Percentiles rank a stretch among this genome's conserved stretches.
These are phyloP conservation scores for Candolleomyces aberdarensis DNA, from an alignment of 768 basidiomycete species.

Conservation along the genomic window DNA sequence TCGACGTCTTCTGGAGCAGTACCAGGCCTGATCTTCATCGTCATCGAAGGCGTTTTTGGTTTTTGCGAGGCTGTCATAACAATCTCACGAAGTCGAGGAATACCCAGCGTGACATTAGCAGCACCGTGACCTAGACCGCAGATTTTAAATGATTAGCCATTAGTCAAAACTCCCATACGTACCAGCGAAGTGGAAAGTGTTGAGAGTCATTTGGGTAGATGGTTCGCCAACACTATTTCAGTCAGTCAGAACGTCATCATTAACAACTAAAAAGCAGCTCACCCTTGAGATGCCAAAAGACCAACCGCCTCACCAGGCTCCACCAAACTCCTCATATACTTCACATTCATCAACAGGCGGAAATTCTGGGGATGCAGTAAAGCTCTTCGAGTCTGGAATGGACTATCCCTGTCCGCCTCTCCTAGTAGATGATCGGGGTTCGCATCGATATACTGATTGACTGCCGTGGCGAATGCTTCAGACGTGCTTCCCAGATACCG, in stretches of 20 bases:
- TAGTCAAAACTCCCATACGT: conserved; percentile 9
- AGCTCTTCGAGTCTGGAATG: conserved; percentile 41
- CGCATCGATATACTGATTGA: conserved; percentile 74
- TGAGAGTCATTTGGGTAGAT: conserved; percentile 99
- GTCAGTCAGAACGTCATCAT: not conserved
- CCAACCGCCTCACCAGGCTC: conserved; percentile 99
- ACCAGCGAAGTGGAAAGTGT: conserved; percentile 99
- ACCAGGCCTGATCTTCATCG: conserved; percentile 62
- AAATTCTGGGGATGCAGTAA: conserved; percentile 59
- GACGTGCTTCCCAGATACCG: conserved; percentile 87
- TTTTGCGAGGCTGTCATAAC: conserved; percentile 97
- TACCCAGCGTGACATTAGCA: conserved; percentile 98
- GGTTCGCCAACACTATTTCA: conserved; percentile 89
- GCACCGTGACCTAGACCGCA: conserved; percentile 84
- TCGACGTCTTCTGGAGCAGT: conserved; percentile 55
- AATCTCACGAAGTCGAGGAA: conserved; percentile 96
- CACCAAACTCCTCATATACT: conserved; percentile 90
- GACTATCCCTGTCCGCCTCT: conserved; percentile 27
- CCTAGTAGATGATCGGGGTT: conserved; percentile 56
- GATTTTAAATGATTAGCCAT: not conserved
- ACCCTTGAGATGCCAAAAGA: conserved; percentile 95
- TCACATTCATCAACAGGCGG: conserved; percentile 80
- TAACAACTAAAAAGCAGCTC: conserved; percentile 16
- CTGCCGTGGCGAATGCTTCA: conserved; percentile 80
- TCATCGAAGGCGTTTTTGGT: conserved; percentile 98